Evolutionary conservation across 106 monocot genomes (phyloP), one percentile per base, ranked within the genome.

Genomic region (Allium sativum): DNA sequence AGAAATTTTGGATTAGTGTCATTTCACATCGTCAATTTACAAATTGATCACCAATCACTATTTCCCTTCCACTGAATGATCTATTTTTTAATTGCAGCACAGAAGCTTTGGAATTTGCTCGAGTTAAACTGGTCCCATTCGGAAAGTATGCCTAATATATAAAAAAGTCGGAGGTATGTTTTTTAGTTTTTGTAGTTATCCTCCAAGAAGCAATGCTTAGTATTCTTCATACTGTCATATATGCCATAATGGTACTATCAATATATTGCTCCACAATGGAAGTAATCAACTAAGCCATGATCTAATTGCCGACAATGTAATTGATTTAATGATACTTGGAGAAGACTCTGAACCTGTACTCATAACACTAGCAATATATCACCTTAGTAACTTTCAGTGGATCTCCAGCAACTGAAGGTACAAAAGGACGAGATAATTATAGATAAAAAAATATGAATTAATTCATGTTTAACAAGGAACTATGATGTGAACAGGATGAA

Each of bases 81-180:
- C 53, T 7, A 50, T 64, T 12, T 51, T 55, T 58, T 22, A 55
- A 69, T 87, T 74, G 58, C 87, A 91, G 96, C 76, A 84, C 79
- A 64, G 96, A 91, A 82, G 96, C 96, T 62, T 71, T 98, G 75
- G 96, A 98, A 67, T 98, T 98, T 70, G 96, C 92, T 60, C 91
- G 88, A 61, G 80, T 51, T 40, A 82, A 71, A 56, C 55, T 98
- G 40, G 78, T 76, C 42, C 79, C 84, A 62, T 98, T 98, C 73
- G 91, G 90, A 52, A 84, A 80, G 71, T 58, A 73, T 53, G 77
- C 75, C 31, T 84, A 87, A 59, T 87, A 88, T 73, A 79, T 91
- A 44, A 78, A 67, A 68, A 98, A 98, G 65, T 61, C 91, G 64
- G 96, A 96, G 79, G 96, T 98, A 98, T 68, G 69, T 48, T 67